These are phyloP conservation scores for Eimeria acervulina DNA, from an alignment of 169 alveolate species.

Conservation along the genomic window DNA sequence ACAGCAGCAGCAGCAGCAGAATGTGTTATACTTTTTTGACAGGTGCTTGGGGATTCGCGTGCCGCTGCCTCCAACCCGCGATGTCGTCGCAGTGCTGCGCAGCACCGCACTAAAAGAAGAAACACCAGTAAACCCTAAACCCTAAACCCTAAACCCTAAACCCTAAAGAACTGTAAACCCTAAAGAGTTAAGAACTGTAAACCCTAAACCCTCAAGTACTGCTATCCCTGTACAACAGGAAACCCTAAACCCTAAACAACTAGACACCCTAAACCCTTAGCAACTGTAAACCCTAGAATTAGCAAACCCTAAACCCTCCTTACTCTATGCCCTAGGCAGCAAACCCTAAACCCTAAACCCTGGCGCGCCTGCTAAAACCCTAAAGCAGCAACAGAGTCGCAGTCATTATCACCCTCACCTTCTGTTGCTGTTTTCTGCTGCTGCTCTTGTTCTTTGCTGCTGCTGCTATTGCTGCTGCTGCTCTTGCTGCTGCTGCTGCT, in stretches of 20 bases:
- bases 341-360: slow-evolving; percentile 20
- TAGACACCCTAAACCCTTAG: too few relatives aligned
- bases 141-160: slow-evolving; percentile 28
- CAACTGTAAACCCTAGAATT: too few relatives aligned
- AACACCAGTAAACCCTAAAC: slow-evolving; percentile 80
- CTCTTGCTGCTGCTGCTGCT: not conserved
- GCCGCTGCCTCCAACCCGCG: slow-evolving; percentile 90
- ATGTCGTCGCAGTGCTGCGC: not conserved
- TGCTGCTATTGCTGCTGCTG: not conserved
- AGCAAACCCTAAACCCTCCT: too few relatives aligned
- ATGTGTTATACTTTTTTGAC: not conserved
- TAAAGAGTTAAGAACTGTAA: too few relatives aligned
- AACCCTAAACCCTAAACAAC: too few relatives aligned
- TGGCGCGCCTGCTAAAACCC: not conserved
- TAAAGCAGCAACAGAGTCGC: not conserved
- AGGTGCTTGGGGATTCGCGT: slow-evolving; percentile 97
- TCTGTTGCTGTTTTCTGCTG: not conserved
- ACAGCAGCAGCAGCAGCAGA: slow-evolving; percentile 13
- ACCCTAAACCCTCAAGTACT: too few relatives aligned
- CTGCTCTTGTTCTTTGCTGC: too few relatives aligned
- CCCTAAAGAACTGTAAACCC: not conserved
- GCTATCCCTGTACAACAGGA: not conserved
- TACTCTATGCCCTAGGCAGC: too few relatives aligned
- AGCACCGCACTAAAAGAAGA: not conserved
- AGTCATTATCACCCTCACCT: not conserved